Conservation (phyloP, 805 yeast species). For the Schwanniomyces sp. region DNA sequence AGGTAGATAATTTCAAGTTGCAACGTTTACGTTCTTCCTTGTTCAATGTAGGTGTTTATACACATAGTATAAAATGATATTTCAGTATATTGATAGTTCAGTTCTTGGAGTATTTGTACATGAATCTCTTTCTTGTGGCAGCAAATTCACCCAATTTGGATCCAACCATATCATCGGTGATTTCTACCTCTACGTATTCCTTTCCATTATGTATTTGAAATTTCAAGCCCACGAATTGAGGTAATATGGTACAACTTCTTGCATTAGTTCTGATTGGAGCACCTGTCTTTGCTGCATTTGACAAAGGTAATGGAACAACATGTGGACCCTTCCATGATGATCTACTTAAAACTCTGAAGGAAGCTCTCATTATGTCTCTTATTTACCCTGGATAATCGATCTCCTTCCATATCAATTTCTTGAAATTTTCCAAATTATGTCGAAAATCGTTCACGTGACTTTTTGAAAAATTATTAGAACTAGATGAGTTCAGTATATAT, state of each 20-base stretch:
- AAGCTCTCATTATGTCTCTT: constrained; percentile 28
- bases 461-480: constrained; percentile 2
- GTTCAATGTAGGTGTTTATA: background rate
- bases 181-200: constrained; percentile 83
- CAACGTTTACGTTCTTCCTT: background rate
- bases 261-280: constrained; percentile 96
- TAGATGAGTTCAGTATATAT: constrained; percentile 1
- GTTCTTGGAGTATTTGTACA: constrained; percentile 77
- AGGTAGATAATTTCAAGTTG: background rate
- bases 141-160: constrained; percentile 94
- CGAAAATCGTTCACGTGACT: background rate
- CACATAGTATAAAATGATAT: background rate
- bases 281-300: constrained; percentile 75
- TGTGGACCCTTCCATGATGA: constrained; percentile 72
- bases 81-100: constrained; percentile 20
- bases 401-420: background rate
- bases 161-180: constrained; percentile 96
- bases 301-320: constrained; percentile 92
- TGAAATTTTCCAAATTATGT: constrained; percentile 1
- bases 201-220: constrained; percentile 97
- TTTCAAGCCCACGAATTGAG: constrained; percentile 91
- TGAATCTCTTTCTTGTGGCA: constrained; percentile 86
- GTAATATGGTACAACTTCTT: constrained; percentile 89
- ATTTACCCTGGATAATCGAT: background rate
- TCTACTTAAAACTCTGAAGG: constrained; percentile 29